Base-by-base conservation (phyloP, 441 rosid genomes). In the Cnidoscolus chayamansa region DNA sequence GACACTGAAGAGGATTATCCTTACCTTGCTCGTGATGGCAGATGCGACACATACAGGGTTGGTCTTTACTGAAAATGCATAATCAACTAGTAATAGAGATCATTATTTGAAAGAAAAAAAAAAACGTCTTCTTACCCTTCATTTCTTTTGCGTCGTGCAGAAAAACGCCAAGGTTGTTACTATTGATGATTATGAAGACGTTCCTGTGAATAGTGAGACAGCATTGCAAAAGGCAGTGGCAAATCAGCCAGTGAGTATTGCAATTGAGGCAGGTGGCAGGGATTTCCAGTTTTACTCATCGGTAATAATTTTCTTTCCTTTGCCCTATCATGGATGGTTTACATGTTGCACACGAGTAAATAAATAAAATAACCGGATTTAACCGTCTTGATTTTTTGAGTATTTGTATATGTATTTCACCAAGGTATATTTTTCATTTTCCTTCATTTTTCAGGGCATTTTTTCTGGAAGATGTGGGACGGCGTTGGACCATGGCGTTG, bases 181-280 rank as follows among this genome's bases (percentile, higher is more conserved):
- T 0, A 90, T 94, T 8, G 90, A 92, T 60, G 40, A 12, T 2
- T 94, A 89, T 49, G 96, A 90, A 47, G 93, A 89, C 81, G 99
- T 94, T 40, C 92, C 89, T 1, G 65, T 0, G 6, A 83, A 94
- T 67, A 8, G 74, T 12, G 97, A 92, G 86, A 58, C 53, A 0
- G 93, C 91, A 35, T 67, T 94, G 79, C 73, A 82, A 81, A 90
- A 83, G 76, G 99, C 99, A 0, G 87, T 88, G 68, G 87, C 89
- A 45, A 77, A 81, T 40, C 98, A 94, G 75, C 98, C 98, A 0
- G 66, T 94, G 11, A 84, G 91, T 13, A 88, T 92, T 15, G 94
- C 97, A 63, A 89, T 94, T 66, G 97, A 94, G 82, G 97, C 83
- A 1, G 87, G 90, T 49, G 97, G 98, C 76, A 81, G 93, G 56